Conservation (phyloP, 805 yeast genomes). For the Myxozyma melibiosi region DNA sequence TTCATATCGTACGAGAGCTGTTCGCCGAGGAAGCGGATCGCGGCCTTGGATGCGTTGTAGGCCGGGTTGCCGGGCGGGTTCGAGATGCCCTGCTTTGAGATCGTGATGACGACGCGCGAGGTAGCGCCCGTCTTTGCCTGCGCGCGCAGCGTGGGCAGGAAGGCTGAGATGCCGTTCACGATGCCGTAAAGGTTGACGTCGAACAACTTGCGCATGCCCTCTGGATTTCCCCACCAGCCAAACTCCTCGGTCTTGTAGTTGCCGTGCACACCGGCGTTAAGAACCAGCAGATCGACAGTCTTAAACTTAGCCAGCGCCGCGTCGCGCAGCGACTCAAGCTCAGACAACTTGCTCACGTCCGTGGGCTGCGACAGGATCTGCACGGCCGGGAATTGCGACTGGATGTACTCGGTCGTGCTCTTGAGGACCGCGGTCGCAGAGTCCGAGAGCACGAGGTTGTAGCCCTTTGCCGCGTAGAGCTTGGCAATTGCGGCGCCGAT, state of each 20-base stretch:
- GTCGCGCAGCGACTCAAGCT: conserved; percentile 31
- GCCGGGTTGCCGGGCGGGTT: conserved; percentile 57
- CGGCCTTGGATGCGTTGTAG: conserved; percentile 61
- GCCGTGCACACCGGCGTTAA: conserved; percentile 37
- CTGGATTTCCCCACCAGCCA: conserved; percentile 35
- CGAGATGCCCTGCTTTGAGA: conserved; percentile 41
- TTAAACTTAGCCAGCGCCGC: conserved; percentile 33
- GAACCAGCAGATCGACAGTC: conserved; percentile 34
- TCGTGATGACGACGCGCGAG: conserved; percentile 35
- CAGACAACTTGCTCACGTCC: conserved; percentile 33
- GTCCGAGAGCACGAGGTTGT: conserved; percentile 38
- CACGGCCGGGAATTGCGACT: conserved; percentile 23
- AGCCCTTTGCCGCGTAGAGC: conserved; percentile 37
- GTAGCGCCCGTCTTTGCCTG: conserved; percentile 21
- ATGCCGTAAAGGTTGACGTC: conserved; percentile 38
- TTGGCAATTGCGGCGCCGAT: conserved; percentile 39
- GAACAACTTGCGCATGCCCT: conserved; percentile 29
- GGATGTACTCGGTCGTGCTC: conserved; percentile 20
- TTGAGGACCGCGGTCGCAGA: conserved; percentile 20
- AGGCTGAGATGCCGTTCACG: conserved; percentile 37
- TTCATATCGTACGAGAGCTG: conserved; percentile 36
- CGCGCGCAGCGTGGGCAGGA: conserved; percentile 31
- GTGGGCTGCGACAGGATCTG: conserved; percentile 26
- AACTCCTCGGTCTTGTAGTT: conserved; percentile 30
- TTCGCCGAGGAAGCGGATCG: conserved; percentile 49